Evolutionary conservation across 2,329 filamentous ascomycete genomes (phyloP), one percentile per base, ranked within the genome.

Genomic region (Xylaria sp.): DNA sequence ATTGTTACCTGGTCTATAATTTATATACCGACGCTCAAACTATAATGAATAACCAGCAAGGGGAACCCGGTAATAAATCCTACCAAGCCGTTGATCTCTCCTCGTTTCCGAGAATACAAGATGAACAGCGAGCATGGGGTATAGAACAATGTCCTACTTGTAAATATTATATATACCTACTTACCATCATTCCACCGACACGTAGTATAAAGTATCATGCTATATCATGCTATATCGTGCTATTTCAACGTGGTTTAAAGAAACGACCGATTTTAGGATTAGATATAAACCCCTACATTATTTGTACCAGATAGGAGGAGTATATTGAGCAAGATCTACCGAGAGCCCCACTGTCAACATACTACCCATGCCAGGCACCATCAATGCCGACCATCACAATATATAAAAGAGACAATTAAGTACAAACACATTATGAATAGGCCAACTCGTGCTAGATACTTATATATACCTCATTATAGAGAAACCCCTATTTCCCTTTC

Each of bases 381-480:
- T 4, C 10, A 13, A 4, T 48, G 20, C 39, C 46, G 39, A 36
- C 18, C 20, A 60, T 45, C 46, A 43, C 34, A 20, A 23, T 55
- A 30, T 20, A 32, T 52, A 52, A 8, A 2, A n/a, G 9, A 18
- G 2, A 59, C 12, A 61, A 2, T 53, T 53, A 20, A 53, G 39
- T 39, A 58, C 59, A 12, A 18, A 36, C 36, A 53, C 8, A 52
- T 52, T 46, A 45, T 36, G 34, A 57, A 28, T 46, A 55, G 46
- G 23, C 20, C 20, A 18, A 30, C 23, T 32, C 28, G 2, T 23
- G 15, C 36, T 56, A 20, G 28, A 43, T 50, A 32, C n/a, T 25
- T 28, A n/a, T n/a, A 63, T n/a, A 56, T 20, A 30, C 15, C 28
- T 52, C 20, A 28, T 62, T 3, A 55, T 56, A 56, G 3, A 23